Evolutionary conservation across 2,329 filamentous ascomycete genomes (phyloP).

Genomic region (Biscogniauxia sp.): DNA sequence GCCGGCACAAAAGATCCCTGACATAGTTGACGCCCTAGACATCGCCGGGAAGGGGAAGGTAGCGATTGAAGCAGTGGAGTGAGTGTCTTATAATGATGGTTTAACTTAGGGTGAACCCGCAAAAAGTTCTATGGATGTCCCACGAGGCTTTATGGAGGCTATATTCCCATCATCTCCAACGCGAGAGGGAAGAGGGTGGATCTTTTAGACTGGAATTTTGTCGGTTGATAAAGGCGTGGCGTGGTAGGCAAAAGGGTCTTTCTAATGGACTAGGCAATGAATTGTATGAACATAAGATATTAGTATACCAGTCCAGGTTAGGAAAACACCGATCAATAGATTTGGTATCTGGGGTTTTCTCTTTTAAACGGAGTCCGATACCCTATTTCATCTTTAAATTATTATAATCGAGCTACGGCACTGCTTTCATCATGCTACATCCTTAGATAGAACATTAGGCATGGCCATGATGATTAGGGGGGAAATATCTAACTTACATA

Average conservation of each 20-base stretch:
- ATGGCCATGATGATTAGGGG: no score
- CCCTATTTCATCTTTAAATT: no score
- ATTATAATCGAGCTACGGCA: no score
- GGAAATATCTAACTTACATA: no score
- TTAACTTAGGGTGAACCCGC: neutral
- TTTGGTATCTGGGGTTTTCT: neutral
- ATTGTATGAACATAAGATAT: neutral
- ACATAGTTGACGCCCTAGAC: neutral
- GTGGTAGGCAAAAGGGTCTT: neutral
- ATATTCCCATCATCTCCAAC: neutral
- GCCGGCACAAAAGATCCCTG: neutral
- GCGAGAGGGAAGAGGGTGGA: neutral
- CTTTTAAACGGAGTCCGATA: no score
- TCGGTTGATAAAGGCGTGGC: neutral
- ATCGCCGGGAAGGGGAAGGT: neutral
- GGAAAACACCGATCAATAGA: neutral
- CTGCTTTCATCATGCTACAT: no score
- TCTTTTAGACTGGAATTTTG: neutral
- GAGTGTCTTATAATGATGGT: neutral
- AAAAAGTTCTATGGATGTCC: neutral
- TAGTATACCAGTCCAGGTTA: neutral
- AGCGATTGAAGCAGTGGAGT: neutral
- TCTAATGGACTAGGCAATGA: neutral
- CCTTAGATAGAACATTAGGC: no score
- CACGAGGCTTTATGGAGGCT: neutral